These are phyloP conservation scores for Mortierella sp. DNA, from an alignment of 371 early-diverging fungal genomes.

Conservation along the genomic window DNA sequence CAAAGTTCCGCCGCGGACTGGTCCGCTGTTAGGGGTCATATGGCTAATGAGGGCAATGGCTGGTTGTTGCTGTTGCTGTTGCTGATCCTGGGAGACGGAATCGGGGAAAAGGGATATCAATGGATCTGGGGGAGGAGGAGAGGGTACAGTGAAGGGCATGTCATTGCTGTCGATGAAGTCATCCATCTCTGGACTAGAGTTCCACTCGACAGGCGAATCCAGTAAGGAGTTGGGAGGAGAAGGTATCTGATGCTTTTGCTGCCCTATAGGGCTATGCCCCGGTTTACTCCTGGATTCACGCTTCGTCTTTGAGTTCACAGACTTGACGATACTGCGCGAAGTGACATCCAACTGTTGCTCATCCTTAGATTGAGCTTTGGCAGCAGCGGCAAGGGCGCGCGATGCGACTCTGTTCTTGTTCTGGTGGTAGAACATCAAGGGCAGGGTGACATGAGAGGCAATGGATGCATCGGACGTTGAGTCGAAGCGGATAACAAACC, in stretches of 20 bases:
- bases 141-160: slow-evolving; percentile 42
- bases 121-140: slow-evolving; percentile 49
- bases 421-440: slow-evolving; percentile 54
- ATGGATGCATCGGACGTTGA: slow-evolving; percentile 39
- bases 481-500: slow-evolving; percentile 54
- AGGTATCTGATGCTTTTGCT: slow-evolving; percentile 34
- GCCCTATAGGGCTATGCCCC: slow-evolving; percentile 37
- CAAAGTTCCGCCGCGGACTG: slow-evolving; percentile 44
- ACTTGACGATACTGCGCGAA: slow-evolving; percentile 33
- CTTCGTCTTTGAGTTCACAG: slow-evolving; percentile 37
- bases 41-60: slow-evolving; percentile 33
- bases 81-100: slow-evolving; percentile 26
- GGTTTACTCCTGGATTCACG: slow-evolving; percentile 29
- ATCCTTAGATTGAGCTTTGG: slow-evolving; percentile 24
- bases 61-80: slow-evolving; percentile 22
- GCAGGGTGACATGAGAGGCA: slow-evolving; percentile 52
- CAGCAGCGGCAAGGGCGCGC: slow-evolving; percentile 37
- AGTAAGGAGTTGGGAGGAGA: slow-evolving; percentile 43
- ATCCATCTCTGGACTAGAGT: slow-evolving; percentile 43
- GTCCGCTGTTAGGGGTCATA: slow-evolving; percentile 50
- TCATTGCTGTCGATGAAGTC: slow-evolving; percentile 51
- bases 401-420: slow-evolving; percentile 52
- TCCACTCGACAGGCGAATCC: slow-evolving; percentile 39
- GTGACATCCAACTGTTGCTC: slow-evolving; percentile 22
- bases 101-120: slow-evolving; percentile 53